These are phyloP conservation scores for Yarrowia osloensis DNA, from an alignment of 805 yeast genomes.

Conservation along the genomic window DNA sequence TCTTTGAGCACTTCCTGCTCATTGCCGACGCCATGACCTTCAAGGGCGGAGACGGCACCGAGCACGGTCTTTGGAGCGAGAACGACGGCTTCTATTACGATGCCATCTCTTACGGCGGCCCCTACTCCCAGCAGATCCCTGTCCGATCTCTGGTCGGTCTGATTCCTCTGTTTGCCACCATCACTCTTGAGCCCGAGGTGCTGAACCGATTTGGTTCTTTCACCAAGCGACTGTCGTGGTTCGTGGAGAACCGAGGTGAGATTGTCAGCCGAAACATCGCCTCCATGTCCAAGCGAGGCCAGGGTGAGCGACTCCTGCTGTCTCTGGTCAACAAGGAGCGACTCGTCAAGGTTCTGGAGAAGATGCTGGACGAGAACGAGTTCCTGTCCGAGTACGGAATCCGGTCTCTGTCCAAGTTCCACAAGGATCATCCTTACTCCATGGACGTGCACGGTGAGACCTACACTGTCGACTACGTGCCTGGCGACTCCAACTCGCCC, in stretches of 20 bases:
- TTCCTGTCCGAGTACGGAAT: conserved; percentile 83
- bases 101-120: conserved; percentile 80
- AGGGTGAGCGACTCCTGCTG: conserved; percentile 75
- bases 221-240: conserved; percentile 82
- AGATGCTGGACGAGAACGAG: conserved; percentile 84
- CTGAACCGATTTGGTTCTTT: conserved; percentile 78
- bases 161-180: conserved; percentile 85
- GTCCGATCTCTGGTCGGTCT: conserved; percentile 88
- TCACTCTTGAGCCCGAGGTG: conserved; percentile 83
- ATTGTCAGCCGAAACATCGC: conserved; percentile 84
- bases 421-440: conserved; percentile 77
- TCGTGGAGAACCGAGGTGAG: conserved; percentile 64
- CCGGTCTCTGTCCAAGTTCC: conserved; percentile 83
- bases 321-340: conserved; percentile 82
- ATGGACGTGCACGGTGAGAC: conserved; percentile 79
- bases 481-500: conserved; percentile 90
- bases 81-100: conserved; percentile 87
- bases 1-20: conserved; percentile 86
- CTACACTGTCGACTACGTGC: conserved; percentile 70
- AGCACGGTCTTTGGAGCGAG: conserved; percentile 83
- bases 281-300: conserved; percentile 74
- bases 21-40: conserved; percentile 94
- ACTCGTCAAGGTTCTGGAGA: conserved; percentile 67
- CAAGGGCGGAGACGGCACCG: conserved; percentile 50
- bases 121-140: conserved; percentile 65